phyloP scores from a whole-genome alignment of 148 eudicot genomes.

The Drosera capensis region DNA sequence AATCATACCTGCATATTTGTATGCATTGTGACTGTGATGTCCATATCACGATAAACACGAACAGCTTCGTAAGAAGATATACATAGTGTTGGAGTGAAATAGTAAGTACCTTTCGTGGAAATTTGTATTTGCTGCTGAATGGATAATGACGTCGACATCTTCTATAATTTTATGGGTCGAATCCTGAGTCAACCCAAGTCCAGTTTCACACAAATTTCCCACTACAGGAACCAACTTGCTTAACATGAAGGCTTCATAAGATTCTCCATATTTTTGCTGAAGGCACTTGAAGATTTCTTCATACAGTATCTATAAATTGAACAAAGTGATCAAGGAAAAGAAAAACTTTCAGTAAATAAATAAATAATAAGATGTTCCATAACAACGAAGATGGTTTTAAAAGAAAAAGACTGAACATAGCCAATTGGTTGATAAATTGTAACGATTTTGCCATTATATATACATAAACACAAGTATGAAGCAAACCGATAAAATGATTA shows the following conservation, averaged over 20 bases:
- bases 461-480: no score
- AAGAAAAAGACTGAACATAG: no score
- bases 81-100: not conserved
- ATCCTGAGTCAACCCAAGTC: conserved; percentile 55
- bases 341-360: not conserved
- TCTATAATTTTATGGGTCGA: conserved; percentile 25
- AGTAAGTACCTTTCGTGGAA: conserved; percentile 74
- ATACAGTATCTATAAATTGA: conserved; percentile 60
- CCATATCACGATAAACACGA: not conserved
- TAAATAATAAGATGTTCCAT: not conserved
- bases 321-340: conserved; percentile 1
- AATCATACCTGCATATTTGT: conserved; percentile 58
- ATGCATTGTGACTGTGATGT: no score
- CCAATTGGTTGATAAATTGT: no score
- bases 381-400: no score
- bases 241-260: conserved; percentile 75
- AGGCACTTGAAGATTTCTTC: conserved; percentile 73
- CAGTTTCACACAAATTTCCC: conserved; percentile 75
- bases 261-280: conserved; percentile 66
- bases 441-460: no score
- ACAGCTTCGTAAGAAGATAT: not conserved
- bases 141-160: conserved; percentile 73
- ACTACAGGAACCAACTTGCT: conserved; percentile 80
- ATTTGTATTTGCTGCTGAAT: conserved; percentile 95
- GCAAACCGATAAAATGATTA: no score